Percentiles rank a stretch among this genome's conserved stretches.
These are phyloP conservation scores for Avena atlantica DNA, from an alignment of 176 grass and related monocot genomes.

Conservation along the genomic window DNA sequence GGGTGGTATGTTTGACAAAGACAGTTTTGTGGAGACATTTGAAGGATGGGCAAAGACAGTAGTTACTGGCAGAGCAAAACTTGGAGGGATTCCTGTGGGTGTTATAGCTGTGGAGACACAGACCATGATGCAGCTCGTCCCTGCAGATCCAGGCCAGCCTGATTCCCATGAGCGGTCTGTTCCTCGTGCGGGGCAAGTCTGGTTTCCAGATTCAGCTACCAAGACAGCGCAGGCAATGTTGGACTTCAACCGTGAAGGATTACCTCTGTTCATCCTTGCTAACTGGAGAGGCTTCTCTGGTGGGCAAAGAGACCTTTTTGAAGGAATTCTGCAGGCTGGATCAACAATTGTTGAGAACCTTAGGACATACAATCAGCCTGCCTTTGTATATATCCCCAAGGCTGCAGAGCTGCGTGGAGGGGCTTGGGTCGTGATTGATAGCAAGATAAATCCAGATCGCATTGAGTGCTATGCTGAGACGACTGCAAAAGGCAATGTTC, in stretches of 20 bases:
- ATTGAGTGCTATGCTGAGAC: slow-evolving; percentile 96
- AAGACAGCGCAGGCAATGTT: slow-evolving; percentile 95
- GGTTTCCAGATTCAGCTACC: slow-evolving; percentile 98
- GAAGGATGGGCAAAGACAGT: slow-evolving; percentile 99
- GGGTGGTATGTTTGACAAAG: slow-evolving; percentile 96
- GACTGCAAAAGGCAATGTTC: slow-evolving; percentile 94
- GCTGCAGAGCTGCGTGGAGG: slow-evolving; percentile 92
- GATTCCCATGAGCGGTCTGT: slow-evolving; percentile 87
- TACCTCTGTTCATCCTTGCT: slow-evolving; percentile 94
- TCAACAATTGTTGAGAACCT: slow-evolving; percentile 97
- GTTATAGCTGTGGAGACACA: slow-evolving; percentile 97
- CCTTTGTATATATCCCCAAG: slow-evolving; percentile 98
- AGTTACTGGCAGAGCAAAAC: slow-evolving; percentile 92
- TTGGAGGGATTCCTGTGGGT: slow-evolving; percentile 95
- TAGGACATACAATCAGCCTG: slow-evolving; percentile 97
- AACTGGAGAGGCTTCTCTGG: slow-evolving; percentile 99
- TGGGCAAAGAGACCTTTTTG: slow-evolving; percentile 96
- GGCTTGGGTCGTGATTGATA: slow-evolving; percentile 98
- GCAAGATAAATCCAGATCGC: slow-evolving; percentile 95
- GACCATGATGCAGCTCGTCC: slow-evolving; percentile 88
- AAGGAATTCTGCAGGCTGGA: slow-evolving; percentile 99
- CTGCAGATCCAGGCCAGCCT: slow-evolving; percentile 89
- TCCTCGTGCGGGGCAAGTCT: slow-evolving; percentile 92
- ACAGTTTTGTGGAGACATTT: slow-evolving; percentile 93
- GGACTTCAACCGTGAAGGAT: slow-evolving; percentile 93